Conservation (phyloP, 129 eudicot species). For the Ambrosia artemisiifolia region DNA sequence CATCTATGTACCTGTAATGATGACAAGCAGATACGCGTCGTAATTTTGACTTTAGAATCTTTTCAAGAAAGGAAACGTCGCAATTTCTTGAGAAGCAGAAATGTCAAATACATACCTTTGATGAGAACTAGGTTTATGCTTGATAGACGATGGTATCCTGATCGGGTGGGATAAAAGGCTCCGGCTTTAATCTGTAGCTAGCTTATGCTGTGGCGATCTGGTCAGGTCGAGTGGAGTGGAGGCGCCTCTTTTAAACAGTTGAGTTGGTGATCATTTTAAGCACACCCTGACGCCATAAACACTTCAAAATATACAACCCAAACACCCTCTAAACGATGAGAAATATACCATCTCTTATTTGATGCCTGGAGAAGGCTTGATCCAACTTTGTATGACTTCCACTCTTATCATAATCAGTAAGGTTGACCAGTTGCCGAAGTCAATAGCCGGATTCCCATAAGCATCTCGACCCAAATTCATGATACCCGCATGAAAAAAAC, state of each 20-base stretch:
- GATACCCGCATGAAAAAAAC: not conserved
- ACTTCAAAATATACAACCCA: too few species aligned
- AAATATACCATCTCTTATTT: too few species aligned
- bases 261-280: too few species aligned
- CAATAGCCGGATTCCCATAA: constrained; percentile 19
- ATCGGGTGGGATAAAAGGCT: not conserved
- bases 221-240: too few species aligned
- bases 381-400: constrained; percentile 14
- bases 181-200: constrained; percentile 2
- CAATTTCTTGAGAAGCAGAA: not conserved
- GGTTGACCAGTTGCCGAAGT: not conserved
- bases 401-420: constrained; percentile 7
- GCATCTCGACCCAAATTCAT: constrained; percentile 9
- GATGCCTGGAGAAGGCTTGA: constrained; percentile 17
- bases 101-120: constrained; percentile 10
- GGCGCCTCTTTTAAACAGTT: too few species aligned
- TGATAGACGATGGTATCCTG: constrained; percentile 12
- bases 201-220: too few species aligned
- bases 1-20: not conserved
- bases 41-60: not conserved
- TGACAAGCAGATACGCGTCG: not conserved
- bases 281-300: too few species aligned
- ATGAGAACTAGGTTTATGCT: constrained; percentile 6
- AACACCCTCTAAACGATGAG: too few species aligned
- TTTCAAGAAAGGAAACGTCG: not conserved